Conservation (phyloP, 257 asterid species). For the Penstemon eatonii region DNA sequence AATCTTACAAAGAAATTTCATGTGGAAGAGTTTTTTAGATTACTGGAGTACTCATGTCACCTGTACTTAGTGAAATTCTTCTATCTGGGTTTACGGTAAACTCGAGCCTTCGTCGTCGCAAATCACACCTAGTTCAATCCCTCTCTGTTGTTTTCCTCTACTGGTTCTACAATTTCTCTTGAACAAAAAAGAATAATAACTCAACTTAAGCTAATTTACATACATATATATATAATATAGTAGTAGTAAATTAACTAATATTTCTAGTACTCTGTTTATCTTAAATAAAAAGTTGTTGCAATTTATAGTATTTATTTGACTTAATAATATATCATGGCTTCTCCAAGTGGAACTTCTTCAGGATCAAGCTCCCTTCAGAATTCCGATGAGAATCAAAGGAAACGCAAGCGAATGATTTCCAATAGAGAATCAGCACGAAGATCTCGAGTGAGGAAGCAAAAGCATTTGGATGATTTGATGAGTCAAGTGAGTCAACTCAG, state of each 20-base stretch:
- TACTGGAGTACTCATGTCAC: conserved; percentile 34
- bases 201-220: neutral
- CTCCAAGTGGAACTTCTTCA: conserved; percentile 32
- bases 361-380: conserved; percentile 33
- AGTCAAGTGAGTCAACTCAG: conserved; percentile 34
- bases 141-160: conserved; percentile 54
- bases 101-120: conserved; percentile 38
- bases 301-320: neutral
- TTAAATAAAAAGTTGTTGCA: neutral
- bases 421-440: conserved; percentile 50
- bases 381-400: conserved; percentile 34
- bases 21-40: conserved; percentile 25
- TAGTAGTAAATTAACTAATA: neutral
- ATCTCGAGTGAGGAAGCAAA: conserved; percentile 48
- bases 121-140: conserved; percentile 54
- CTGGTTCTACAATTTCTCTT: conserved; percentile 55
- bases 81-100: conserved; percentile 44
- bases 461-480: conserved; percentile 48
- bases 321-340: conserved; percentile 25
- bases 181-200: conserved; percentile 9
- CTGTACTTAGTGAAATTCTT: conserved; percentile 43
- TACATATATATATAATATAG: neutral
- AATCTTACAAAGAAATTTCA: conserved; percentile 9
- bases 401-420: conserved; percentile 51
- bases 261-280: neutral